These are phyloP conservation scores for Zygnema cylindricum DNA, from an alignment of 139 green algal species.

Conservation along the genomic window DNA sequence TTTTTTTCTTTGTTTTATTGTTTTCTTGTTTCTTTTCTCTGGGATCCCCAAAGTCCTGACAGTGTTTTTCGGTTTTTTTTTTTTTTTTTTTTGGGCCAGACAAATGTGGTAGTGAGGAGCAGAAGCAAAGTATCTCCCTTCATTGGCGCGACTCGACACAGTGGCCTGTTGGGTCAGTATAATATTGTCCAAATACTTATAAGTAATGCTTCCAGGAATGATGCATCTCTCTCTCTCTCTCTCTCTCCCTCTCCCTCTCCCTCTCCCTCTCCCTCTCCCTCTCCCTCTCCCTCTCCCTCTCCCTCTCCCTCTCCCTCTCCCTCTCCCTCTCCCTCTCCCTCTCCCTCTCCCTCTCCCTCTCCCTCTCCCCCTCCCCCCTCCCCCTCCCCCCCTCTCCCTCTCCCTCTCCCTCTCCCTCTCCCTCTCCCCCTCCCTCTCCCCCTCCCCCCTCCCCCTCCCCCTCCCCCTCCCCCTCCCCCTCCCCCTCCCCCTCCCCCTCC, in stretches of 20 bases:
- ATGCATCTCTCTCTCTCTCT: background rate
- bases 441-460: background rate
- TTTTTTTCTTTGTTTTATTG: no score
- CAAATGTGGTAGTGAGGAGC: slow-evolving; percentile 81
- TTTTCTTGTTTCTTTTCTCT: no score
- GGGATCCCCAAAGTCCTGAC: no score
- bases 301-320: slow-evolving; percentile 2
- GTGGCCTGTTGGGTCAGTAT: slow-evolving; percentile 46
- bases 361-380: background rate
- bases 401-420: background rate
- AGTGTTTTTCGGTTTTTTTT: no score
- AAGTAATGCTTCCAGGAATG: background rate
- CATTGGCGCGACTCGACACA: slow-evolving; percentile 67
- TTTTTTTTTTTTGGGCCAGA: no score
- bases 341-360: background rate
- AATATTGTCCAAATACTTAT: no score
- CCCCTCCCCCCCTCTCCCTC: slow-evolving; percentile 3
- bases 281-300: slow-evolving; percentile 24
- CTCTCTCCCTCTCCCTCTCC: slow-evolving; percentile 14
- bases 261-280: slow-evolving; percentile 25
- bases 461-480: slow-evolving; percentile 8
- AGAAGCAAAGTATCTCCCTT: slow-evolving; percentile 86
- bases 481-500: no score
- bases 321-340: background rate
- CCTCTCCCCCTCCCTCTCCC: background rate